Evolutionary conservation across 352 stramenopile genomes (phyloP), one percentile per base, ranked within the genome.

Genomic region (Phytophthora megakarya): DNA sequence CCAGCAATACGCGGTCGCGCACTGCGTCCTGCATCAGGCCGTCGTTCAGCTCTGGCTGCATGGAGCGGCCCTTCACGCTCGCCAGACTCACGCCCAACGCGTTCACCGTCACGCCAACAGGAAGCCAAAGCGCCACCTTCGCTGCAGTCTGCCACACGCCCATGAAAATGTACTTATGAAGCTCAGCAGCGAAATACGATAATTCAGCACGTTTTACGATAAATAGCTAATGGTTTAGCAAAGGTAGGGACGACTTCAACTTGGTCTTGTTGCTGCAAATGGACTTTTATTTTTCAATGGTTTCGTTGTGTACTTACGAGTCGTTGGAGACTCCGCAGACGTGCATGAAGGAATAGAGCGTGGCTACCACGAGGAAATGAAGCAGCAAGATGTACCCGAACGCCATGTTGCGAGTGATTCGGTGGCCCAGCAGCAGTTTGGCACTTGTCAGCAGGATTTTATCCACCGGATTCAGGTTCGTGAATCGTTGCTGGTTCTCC

Each of bases 361-460:
- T 95, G 21, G 85, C 75, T 40, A 95, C 75, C 35, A 96, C 88
- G 46, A 96, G 83, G 38, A 90, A 85, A 45, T 96, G 88, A 23
- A 96, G 81, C 58, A 93, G 67, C 58, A 96, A 51, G 43, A 96
- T 90, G 68, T 94, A 96, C 26, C 81, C 75, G 42, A 94, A 91
- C 49, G 84, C 81, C 46, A 93, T 86, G 70, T 90, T 90, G 65
- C 85, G 84, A 44, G 84, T 93, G 61, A 92, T 85, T 11, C 84
- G 86, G 63, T 96, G 84, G 32, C 79, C 80, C 39, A 97, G 58
- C 23, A 97, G 80, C 68, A 97, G 65, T 38, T 82, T 82, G 45
- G 90, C 90, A 33, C 82, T 95, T 48, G 85, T 94, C 35, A 97
- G 77, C 50, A 96, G 65, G 61, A 97, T 96, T 59, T 96, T 96